Evolutionary conservation across 1,284 basidiomycete genomes (phyloP).

Genomic region (Tremellales sp.): DNA sequence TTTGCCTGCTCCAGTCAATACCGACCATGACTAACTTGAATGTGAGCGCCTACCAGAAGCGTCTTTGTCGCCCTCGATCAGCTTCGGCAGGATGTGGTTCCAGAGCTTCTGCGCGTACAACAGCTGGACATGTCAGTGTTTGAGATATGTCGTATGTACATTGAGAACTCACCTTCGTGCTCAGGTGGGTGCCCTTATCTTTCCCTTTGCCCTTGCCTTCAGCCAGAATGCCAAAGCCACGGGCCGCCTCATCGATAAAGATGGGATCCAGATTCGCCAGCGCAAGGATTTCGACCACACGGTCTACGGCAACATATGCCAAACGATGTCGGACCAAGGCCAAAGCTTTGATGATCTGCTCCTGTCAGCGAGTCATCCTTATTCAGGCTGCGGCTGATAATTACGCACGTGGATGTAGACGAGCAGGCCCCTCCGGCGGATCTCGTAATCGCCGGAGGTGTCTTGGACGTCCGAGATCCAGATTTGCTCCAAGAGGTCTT

Average conservation of each 20-base stretch:
- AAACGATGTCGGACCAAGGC: slow-evolving; percentile 65
- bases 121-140: slow-evolving; percentile 54
- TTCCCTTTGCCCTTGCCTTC: slow-evolving; percentile 53
- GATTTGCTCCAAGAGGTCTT: slow-evolving; percentile 49
- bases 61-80: slow-evolving; percentile 59
- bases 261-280: slow-evolving; percentile 51
- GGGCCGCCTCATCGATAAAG: slow-evolving; percentile 56
- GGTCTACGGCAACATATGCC: slow-evolving; percentile 58
- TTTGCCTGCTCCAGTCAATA: slow-evolving; percentile 48
- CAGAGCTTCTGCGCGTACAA: slow-evolving; percentile 82
- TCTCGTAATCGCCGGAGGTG: slow-evolving; percentile 18
- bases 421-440: slow-evolving; percentile 22
- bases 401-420: slow-evolving; percentile 25
- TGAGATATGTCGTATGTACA: not conserved
- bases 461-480: slow-evolving; percentile 40
- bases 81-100: slow-evolving; percentile 65
- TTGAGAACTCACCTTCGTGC: slow-evolving; percentile 60
- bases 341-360: slow-evolving; percentile 73
- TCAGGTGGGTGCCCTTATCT: slow-evolving; percentile 59
- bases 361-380: not conserved
- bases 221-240: slow-evolving; percentile 63
- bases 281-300: slow-evolving; percentile 64
- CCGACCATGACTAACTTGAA: slow-evolving; percentile 40
- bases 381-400: not conserved
- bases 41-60: slow-evolving; percentile 21